Evolutionary conservation across 768 basidiomycete species (phyloP).

Genomic region (Galerina sulciceps): DNA sequence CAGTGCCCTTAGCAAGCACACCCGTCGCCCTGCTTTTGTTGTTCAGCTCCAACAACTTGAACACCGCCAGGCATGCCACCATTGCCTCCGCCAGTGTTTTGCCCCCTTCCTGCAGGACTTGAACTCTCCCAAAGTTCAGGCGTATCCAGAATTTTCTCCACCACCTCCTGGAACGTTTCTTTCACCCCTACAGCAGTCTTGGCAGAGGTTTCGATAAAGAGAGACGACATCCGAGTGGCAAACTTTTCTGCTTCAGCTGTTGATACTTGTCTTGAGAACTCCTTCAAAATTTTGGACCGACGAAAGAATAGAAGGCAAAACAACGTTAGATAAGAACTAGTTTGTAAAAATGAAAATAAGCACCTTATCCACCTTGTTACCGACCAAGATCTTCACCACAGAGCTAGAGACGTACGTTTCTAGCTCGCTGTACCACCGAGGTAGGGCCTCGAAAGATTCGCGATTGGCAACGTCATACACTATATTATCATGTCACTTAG

Average conservation of each 20-base stretch:
- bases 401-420: conserved; percentile 89
- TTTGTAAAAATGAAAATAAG: not conserved
- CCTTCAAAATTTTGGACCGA: conserved; percentile 45
- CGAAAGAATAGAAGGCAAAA: not conserved
- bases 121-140: conserved; percentile 74
- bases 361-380: conserved; percentile 90
- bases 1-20: conserved; percentile 20
- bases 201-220: conserved; percentile 92
- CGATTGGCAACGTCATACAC: conserved; percentile 96
- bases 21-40: conserved; percentile 17
- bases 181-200: conserved; percentile 88
- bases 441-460: conserved; percentile 93
- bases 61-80: conserved; percentile 57
- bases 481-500: conserved; percentile 28
- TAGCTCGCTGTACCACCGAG: conserved; percentile 90
- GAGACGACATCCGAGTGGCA: conserved; percentile 77
- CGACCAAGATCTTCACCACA: conserved; percentile 94
- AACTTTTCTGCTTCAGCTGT: conserved; percentile 79
- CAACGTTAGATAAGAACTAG: not conserved
- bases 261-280: conserved; percentile 88
- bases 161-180: conserved; percentile 75
- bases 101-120: conserved; percentile 25
- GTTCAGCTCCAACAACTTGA: conserved; percentile 44
- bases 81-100: conserved; percentile 41
- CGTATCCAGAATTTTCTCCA: conserved; percentile 81